phyloP scores from a whole-genome alignment of 208 protist genomes.

The Leishmania guyanensis region DNA sequence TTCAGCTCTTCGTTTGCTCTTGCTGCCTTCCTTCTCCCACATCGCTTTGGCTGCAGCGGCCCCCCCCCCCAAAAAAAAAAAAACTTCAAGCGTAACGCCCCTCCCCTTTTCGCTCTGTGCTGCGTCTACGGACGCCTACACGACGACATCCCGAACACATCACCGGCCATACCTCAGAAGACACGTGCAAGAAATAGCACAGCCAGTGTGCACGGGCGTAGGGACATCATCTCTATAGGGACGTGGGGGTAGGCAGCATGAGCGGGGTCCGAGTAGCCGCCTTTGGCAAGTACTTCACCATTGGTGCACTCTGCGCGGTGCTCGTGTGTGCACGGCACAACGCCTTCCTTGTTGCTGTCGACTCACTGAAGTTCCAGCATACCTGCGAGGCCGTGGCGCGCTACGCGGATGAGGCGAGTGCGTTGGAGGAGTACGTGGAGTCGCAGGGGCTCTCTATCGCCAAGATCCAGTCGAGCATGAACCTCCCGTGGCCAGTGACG shows the following conservation, averaged over 20 bases:
- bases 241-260: constrained; percentile 19
- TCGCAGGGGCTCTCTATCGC: constrained; percentile 25
- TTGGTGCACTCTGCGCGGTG: constrained; percentile 36
- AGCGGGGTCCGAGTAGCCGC: constrained; percentile 44
- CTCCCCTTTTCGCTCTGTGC: not conserved
- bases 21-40: not conserved
- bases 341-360: constrained; percentile 38
- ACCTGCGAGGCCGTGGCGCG: constrained; percentile 35
- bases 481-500: constrained; percentile 4
- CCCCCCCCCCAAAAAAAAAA: too few relatives aligned
- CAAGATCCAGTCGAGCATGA: constrained; percentile 20
- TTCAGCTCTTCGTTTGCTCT: not conserved
- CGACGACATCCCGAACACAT: not conserved
- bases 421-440: constrained; percentile 48
- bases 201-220: not conserved
- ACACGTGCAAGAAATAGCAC: not conserved
- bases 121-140: not conserved
- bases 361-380: constrained; percentile 42
- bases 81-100: not conserved
- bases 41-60: not conserved
- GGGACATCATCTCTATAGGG: not conserved
- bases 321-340: constrained; percentile 59
- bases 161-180: not conserved
- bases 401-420: constrained; percentile 37
- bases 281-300: constrained; percentile 64